Evolutionary conservation across 192 early-diverging fungal genomes (phyloP).

Genomic region (Powellomyces hirtus): DNA sequence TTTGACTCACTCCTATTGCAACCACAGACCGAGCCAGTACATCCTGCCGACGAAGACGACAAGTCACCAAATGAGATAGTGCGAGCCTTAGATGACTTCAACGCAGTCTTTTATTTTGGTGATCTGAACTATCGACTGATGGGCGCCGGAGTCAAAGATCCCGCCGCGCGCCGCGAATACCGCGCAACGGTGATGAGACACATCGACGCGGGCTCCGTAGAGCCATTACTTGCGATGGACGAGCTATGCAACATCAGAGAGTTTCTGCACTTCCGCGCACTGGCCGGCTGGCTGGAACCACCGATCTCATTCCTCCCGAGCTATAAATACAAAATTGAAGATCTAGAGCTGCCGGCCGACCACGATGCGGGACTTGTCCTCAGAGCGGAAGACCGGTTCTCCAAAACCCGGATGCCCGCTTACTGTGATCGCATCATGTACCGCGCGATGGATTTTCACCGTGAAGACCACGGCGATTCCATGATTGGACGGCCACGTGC

Average conservation of each 20-base stretch:
- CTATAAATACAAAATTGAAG: slow-evolving; percentile 29
- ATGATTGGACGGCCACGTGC: not conserved
- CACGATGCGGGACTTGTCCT: not conserved
- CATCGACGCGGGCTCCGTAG: slow-evolving; percentile 23
- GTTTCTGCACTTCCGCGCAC: not conserved
- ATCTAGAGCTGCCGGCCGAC: not conserved
- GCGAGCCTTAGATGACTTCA: slow-evolving; percentile 16
- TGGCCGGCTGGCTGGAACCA: slow-evolving; percentile 32
- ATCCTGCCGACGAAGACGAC: not conserved
- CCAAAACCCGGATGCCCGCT: slow-evolving; percentile 32
- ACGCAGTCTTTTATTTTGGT: slow-evolving; percentile 35
- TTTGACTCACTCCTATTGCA: slow-evolving; percentile 25
- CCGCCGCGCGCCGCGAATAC: not conserved
- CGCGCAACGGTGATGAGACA: slow-evolving; percentile 9
- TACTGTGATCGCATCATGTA: slow-evolving; percentile 42
- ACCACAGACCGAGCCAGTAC: not conserved
- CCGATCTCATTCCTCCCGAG: slow-evolving; percentile 32
- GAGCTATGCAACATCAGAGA: slow-evolving; percentile 26
- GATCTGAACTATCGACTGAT: slow-evolving; percentile 40
- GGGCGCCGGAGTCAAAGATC: slow-evolving; percentile 17
- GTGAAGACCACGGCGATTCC: not conserved
- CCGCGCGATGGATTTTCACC: slow-evolving; percentile 12
- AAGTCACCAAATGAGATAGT: too few species aligned
- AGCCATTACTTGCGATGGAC: slow-evolving; percentile 26
- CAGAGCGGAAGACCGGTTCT: not conserved